Evolutionary conservation across 768 basidiomycete genomes (phyloP).

Genomic region (Russula sp.): DNA sequence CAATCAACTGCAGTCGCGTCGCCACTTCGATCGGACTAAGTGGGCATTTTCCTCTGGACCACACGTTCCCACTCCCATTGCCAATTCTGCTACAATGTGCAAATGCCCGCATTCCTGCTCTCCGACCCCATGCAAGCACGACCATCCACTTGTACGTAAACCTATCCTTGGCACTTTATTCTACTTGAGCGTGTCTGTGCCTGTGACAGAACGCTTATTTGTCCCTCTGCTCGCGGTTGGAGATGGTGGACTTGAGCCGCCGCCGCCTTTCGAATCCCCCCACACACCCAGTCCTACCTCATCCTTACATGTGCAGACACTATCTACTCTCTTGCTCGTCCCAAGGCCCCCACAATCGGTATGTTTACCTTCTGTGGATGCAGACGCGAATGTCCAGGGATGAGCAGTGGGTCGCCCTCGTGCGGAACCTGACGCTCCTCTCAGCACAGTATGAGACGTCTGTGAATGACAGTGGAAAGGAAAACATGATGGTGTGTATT

Average conservation of each 20-base stretch:
- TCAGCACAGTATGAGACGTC: neutral
- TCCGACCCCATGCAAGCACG: constrained; percentile 31
- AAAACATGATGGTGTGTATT: constrained; percentile 37
- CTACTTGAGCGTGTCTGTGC: neutral
- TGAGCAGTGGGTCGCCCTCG: constrained; percentile 74
- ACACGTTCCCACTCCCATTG: no score
- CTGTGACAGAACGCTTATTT: constrained; percentile 46
- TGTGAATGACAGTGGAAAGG: constrained; percentile 31
- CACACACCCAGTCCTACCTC: constrained; percentile 9
- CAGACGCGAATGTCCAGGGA: constrained; percentile 12
- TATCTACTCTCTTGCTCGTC: neutral
- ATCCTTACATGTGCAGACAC: constrained; percentile 20
- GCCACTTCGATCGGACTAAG: no score
- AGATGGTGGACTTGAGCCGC: constrained; percentile 20
- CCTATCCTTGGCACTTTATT: neutral
- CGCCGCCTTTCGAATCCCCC: constrained; percentile 16
- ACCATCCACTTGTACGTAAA: constrained; percentile 49
- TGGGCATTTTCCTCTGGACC: no score
- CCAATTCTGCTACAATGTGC: constrained; percentile 14
- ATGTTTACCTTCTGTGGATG: constrained; percentile 13
- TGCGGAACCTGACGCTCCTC: constrained; percentile 55
- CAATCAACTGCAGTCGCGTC: no score
- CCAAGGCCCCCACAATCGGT: neutral
- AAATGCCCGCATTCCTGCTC: constrained; percentile 31
- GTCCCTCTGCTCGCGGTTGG: constrained; percentile 33